Evolutionary conservation across 225 moss, liverwort and hornwort genomes (phyloP).

Genomic region (Bryoerythrophyllum caledonicum): DNA sequence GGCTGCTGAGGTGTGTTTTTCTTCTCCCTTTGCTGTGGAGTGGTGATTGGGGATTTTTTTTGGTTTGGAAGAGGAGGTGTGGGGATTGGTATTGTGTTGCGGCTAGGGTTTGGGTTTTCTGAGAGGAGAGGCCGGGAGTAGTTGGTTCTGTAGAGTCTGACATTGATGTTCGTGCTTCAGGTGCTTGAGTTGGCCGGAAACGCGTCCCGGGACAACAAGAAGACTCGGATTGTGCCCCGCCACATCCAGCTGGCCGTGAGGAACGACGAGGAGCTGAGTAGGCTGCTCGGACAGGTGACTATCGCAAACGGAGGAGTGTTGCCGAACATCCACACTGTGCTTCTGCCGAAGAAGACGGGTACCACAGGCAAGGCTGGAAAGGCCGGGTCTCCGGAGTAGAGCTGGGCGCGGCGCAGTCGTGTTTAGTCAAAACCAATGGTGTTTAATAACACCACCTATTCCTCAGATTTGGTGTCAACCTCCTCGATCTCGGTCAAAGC

Average conservation of each 20-base stretch:
- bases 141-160: neutral
- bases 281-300: constrained; percentile 47
- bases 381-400: constrained; percentile 36
- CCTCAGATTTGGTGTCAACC: neutral
- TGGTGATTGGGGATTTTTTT: too few species aligned
- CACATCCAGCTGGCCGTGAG: constrained; percentile 55
- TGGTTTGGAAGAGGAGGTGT: too few species aligned
- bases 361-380: constrained; percentile 31
- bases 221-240: constrained; percentile 51
- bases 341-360: constrained; percentile 38
- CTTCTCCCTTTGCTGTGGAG: too few species aligned
- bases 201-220: constrained; percentile 51
- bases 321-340: constrained; percentile 30
- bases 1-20: constrained; percentile 33
- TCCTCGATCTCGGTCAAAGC: neutral
- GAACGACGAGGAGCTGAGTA: constrained; percentile 54
- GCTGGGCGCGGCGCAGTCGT: rapidly evolving
- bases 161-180: neutral
- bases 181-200: constrained; percentile 58
- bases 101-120: too few species aligned
- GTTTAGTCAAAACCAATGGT: constrained; percentile 23
- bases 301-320: constrained; percentile 55
- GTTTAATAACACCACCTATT: constrained; percentile 50
- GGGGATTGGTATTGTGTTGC: too few species aligned
- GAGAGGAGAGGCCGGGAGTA: too few species aligned